phyloP scores from a whole-genome alignment of 2,329 filamentous ascomycete species.

The Colletotrichum salicis region DNA sequence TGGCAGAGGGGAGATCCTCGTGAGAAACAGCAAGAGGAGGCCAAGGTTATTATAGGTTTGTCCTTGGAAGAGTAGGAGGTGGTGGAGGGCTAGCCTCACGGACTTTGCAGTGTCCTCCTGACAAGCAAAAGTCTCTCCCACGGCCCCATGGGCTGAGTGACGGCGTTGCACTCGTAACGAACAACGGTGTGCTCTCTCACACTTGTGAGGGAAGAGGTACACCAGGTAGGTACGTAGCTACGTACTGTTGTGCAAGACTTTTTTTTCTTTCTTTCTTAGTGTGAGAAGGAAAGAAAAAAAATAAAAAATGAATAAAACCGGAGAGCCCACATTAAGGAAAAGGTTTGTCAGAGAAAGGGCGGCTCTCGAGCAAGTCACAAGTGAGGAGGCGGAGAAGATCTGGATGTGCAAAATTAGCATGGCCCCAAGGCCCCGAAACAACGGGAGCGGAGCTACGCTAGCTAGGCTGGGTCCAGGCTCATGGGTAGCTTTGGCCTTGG shows the following conservation, averaged over 20 bases:
- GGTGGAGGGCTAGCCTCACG: conserved; percentile 18
- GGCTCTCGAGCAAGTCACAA: conserved; percentile 19
- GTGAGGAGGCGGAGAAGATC: conserved; percentile 24
- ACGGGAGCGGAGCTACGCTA: conserved; percentile 26
- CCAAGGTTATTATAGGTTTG: conserved; percentile 31
- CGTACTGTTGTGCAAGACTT: neutral
- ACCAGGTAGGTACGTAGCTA: conserved; percentile 23
- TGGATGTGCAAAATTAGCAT: conserved; percentile 29
- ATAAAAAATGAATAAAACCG: neutral
- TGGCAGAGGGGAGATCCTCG: neutral
- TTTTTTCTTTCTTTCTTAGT: neutral
- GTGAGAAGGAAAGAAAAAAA: neutral
- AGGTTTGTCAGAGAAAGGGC: conserved; percentile 13
- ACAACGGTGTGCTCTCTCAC: neutral
- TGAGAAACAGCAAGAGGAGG: conserved; percentile 16
- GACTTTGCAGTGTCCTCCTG: conserved; percentile 28
- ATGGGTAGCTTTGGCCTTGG: neutral
- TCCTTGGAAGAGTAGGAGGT: conserved; percentile 14
- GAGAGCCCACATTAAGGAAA: conserved; percentile 15
- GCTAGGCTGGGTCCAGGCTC: conserved; percentile 10
- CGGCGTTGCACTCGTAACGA: conserved; percentile 29
- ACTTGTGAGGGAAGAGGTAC: neutral
- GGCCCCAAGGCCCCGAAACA: conserved; percentile 28
- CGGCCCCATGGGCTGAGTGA: conserved; percentile 17
- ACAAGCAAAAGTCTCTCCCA: conserved; percentile 30